Evolutionary conservation across 2,329 filamentous ascomycete species (phyloP).

Genomic region (Atkinsonella hypoxylon): DNA sequence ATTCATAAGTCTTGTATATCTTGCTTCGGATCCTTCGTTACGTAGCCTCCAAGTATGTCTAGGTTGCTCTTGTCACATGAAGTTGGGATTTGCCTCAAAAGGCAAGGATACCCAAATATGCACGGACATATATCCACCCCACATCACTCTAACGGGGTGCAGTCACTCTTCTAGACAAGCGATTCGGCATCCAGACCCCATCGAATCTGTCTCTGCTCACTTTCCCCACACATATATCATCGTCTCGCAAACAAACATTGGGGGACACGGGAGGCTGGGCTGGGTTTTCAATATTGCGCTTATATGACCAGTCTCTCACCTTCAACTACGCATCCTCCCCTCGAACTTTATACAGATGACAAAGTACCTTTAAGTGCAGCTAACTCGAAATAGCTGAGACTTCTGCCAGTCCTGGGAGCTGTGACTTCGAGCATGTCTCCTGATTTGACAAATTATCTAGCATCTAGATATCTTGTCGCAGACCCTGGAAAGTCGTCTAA

Average conservation of each 20-base stretch:
- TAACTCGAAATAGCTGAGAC: too few relatives aligned
- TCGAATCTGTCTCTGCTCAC: too few relatives aligned
- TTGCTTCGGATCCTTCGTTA: not conserved
- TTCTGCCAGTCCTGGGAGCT: not conserved
- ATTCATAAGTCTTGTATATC: not conserved
- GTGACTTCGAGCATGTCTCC: constrained; percentile 32
- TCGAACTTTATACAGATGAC: too few relatives aligned
- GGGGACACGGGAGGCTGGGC: too few relatives aligned
- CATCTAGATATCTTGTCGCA: constrained; percentile 71
- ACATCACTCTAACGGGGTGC: constrained; percentile 9
- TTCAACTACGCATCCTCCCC: too few relatives aligned
- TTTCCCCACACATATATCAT: too few relatives aligned
- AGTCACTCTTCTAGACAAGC: not conserved
- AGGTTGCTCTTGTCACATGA: not conserved
- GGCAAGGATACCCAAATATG: not conserved
- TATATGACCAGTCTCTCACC: too few relatives aligned
- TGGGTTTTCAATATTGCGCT: too few relatives aligned
- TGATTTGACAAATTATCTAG: constrained; percentile 72
- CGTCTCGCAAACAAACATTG: too few relatives aligned
- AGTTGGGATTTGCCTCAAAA: not conserved
- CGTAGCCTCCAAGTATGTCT: not conserved
- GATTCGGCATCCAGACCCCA: too few relatives aligned
- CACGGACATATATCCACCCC: not conserved
- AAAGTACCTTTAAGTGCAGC: too few relatives aligned
- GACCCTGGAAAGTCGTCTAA: constrained; percentile 42